Evolutionary conservation across 495 filamentous ascomycete species (phyloP), one percentile per base, ranked within the genome.

Genomic region (Pyronema omphalodes): DNA sequence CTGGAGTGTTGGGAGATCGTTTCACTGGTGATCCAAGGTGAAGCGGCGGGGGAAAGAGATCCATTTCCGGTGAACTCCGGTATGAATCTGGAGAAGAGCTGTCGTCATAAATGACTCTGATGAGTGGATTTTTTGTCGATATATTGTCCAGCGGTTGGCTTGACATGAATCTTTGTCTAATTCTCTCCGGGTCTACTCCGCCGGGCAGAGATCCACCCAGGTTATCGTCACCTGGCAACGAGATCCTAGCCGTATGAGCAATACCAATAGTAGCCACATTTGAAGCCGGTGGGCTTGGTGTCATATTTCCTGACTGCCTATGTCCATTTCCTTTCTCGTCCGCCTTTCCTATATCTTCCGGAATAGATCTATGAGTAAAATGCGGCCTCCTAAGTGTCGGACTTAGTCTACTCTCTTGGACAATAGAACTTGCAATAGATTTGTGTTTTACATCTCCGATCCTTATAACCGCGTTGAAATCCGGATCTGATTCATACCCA

Each of bases 281-380:
- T 11, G 50, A 52, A 11, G 50, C 50, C 14, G 37, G n/a, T 14
- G 39, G 41, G 8, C 36, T 52, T 40, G 50, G 45, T 39, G 47
- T n/a, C 17, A 35, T 49, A 9, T 52, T 49, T 3, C 51, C 29
- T 11, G 54, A 44, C 7, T 29, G 12, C 14, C 33, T 34, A 37
- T 48, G 36, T 0, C 35, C 15, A 7, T 44, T 44, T 34, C 44
- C 40, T 12, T 9, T 39, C 7, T 40, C 14, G 19, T 37, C 34
- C 39, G 18, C 18, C 12, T 43, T 44, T 37, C 57, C 23, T 23
- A 59, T 55, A 50, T 57, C 61, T 0, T 53, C 55, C 19, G 56
- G 60, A 44, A 52, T 56, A 43, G 60, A 63, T 9, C 50, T 53
- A 45, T 59, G 60, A 7, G 55, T 40, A 37, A 54, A 62, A 44